Conservation (phyloP, 768 basidiomycete genomes). For the Serendipita vermifera region DNA sequence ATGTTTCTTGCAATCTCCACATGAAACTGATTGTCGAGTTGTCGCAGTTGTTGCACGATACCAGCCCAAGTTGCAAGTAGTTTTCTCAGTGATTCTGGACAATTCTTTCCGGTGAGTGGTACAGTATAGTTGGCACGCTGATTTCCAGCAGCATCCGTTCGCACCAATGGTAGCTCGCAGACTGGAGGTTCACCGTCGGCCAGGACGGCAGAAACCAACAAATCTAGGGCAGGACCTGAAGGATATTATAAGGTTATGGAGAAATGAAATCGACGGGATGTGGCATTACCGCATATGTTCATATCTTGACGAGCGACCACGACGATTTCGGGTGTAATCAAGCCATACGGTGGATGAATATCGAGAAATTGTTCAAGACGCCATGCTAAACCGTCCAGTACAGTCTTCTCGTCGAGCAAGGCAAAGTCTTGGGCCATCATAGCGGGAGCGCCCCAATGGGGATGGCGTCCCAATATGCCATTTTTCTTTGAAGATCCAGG, state of each 20-base stretch:
- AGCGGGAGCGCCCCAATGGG: not conserved
- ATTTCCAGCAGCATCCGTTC: not conserved
- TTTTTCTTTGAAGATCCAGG: not conserved
- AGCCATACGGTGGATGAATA: not conserved
- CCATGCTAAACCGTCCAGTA: not conserved
- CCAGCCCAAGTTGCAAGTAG: not conserved
- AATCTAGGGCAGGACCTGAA: not conserved
- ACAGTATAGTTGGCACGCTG: not conserved
- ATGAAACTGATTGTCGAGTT: not conserved
- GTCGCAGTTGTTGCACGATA: not conserved
- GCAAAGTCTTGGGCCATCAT: not conserved
- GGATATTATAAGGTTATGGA: not conserved
- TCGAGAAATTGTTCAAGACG: conserved; percentile 1
- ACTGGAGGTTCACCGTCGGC: not conserved
- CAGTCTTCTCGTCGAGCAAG: not conserved
- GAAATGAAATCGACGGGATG: not conserved
- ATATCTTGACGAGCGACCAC: not conserved
- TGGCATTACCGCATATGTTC: not conserved
- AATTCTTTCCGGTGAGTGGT: not conserved
- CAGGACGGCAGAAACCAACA: not conserved
- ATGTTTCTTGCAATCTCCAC: conserved; percentile 6
- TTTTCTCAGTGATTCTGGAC: not conserved
- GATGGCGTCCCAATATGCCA: too few relatives aligned
- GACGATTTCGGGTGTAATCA: conserved; percentile 1
- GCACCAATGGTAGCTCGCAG: conserved; percentile 2